phyloP scores from a whole-genome alignment of 2,329 filamentous ascomycete genomes.

The Calonectria pseudoturangicola region DNA sequence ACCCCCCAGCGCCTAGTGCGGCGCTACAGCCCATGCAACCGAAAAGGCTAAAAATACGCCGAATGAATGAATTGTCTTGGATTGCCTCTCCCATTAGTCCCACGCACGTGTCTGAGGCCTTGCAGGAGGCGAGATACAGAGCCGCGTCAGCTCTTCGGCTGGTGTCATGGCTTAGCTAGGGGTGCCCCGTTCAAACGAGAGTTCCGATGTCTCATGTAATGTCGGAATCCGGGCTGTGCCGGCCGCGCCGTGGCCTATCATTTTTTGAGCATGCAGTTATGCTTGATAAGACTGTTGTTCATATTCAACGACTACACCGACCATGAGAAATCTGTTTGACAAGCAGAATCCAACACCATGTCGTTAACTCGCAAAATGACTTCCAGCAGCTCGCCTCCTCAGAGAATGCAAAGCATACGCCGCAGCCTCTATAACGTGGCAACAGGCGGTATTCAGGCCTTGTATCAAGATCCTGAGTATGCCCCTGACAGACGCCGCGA shows the following conservation, averaged over 20 bases:
- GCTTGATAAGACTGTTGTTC: neutral
- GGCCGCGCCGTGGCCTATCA: neutral
- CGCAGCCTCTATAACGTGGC: constrained; percentile 11
- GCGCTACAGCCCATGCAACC: constrained; percentile 1
- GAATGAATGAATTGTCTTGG: neutral
- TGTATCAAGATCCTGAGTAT: constrained; percentile 28
- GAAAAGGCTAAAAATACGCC: constrained; percentile 12
- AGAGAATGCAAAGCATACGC: constrained; percentile 1
- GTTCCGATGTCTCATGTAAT: neutral
- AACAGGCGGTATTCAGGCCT: constrained; percentile 12
- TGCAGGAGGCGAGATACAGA: neutral
- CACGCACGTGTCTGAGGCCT: constrained; percentile 8
- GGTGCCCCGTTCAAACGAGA: neutral
- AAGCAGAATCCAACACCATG: neutral
- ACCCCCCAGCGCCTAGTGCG: neutral
- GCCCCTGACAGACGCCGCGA: constrained; percentile 22
- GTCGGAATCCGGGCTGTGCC: neutral
- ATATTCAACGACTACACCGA: neutral
- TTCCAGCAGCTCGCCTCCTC: neutral
- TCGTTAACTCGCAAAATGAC: constrained; percentile 2
- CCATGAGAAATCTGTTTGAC: neutral
- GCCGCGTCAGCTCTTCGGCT: neutral
- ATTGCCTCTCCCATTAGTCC: too few species aligned
- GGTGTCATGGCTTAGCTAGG: neutral
- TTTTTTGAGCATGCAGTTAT: neutral